Base-by-base conservation (phyloP, 2,329 filamentous ascomycete species). In the Penicillium sp. region DNA sequence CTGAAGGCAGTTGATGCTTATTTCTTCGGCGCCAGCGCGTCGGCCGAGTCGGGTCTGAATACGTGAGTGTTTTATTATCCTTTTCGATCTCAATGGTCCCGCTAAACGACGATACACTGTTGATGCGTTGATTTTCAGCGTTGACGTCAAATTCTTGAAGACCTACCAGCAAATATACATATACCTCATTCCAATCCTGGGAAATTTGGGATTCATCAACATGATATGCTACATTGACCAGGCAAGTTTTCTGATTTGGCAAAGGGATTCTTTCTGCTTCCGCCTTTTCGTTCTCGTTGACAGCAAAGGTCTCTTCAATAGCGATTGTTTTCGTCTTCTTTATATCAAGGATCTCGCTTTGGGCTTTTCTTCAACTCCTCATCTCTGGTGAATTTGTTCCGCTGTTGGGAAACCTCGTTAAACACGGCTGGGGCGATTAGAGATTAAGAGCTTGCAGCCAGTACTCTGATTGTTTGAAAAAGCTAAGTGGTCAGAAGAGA, bases 141-240 rank as follows among this genome's bases (percentile, higher is more conserved):
- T 82, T 38, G 79, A 83, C 59, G 64, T 83, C 45, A 82, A 81
- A 42, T 65, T 70, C 1, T 62, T 83, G 16, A 73, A 73, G 54
- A 73, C 70, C 0, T 83, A 82, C 53, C 81, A 83, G 59, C 81
- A 83, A 58, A 56, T 83, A 3, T 77, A 75, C 47, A 60, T 82
- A 34, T 83, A 82, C 59, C 70, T 82, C 42, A 66, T 80, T 16
- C 79, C 81, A 1, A 72, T 80, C 6, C 53, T 83, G 2, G 76
- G 74, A 0, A 81, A 82, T 53, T 53, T 80, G 14, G 74, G 74
- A 1, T 80, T 81, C 57, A 68, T 83, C 61, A 82, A 82, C 58
- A 75, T 78, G n/a, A n/a, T n/a, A n/a, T n/a, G n/a, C 3, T 24
- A 24, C 24, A 24, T 24, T 24, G 24, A 24, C 24, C 24, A 6